These are phyloP conservation scores for Hygrophoropsis aurantiaca DNA, from an alignment of 768 basidiomycete species.

Conservation along the genomic window DNA sequence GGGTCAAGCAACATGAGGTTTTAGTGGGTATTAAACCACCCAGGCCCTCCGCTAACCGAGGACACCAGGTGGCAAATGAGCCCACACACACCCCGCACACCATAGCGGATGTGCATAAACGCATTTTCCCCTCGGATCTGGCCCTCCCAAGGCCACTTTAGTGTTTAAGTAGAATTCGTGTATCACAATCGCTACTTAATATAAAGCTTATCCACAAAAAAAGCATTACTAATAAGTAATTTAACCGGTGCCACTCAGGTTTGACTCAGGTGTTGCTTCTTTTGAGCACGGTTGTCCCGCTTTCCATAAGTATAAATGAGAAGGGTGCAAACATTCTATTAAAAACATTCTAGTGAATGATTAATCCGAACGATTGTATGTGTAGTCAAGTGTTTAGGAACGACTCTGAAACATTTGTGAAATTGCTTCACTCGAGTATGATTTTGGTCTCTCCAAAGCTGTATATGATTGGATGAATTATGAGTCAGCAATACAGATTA, in stretches of 20 bases:
- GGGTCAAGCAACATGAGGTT: conserved; percentile 15
- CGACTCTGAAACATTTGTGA: conserved; percentile 68
- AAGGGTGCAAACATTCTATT: too few species aligned
- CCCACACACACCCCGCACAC: neutral
- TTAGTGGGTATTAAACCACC: too few species aligned
- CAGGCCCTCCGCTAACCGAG: too few species aligned
- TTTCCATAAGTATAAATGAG: too few species aligned
- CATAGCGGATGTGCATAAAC: neutral
- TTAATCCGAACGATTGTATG: too few species aligned
- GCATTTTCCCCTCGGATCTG: conserved; percentile 1
- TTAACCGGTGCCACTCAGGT: too few species aligned
- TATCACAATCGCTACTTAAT: neutral
- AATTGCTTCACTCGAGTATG: conserved; percentile 80
- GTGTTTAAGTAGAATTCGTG: neutral
- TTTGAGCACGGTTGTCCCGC: too few species aligned
- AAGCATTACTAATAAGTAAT: too few species aligned
- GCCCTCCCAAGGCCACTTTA: neutral
- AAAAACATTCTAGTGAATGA: too few species aligned
- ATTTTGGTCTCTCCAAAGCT: conserved; percentile 91
- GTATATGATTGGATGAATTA: conserved; percentile 1
- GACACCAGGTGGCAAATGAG: conserved; percentile 34
- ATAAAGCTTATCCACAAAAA: conserved; percentile 3
- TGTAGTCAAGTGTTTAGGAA: too few species aligned
- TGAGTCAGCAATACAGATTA: neutral
- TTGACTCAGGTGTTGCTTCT: too few species aligned